Base-by-base conservation (phyloP, 306 rosid genomes). In the Vigna hirtella region DNA sequence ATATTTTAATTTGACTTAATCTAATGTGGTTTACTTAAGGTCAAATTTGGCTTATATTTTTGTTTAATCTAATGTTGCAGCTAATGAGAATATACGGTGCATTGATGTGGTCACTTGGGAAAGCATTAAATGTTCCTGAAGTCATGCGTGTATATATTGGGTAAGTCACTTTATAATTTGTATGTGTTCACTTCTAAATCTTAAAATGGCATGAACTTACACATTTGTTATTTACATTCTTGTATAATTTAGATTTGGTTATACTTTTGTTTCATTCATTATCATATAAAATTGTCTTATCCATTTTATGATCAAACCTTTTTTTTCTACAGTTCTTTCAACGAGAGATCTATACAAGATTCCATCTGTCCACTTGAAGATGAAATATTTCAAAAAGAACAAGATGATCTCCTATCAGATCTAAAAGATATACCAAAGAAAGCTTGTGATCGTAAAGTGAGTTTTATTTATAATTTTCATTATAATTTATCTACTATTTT, bases 41-140 rank as follows among this genome's bases (percentile, higher is more conserved):
- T 15, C 16, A 73, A 76, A 52, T 12, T 10, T 82, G 6, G 69
- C 50, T 2, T 55, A 4, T 45, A 32, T 51, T 74, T 36, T 30
- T 22, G 9, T 63, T 16, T 77, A 9, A 47, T 73, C 22, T 5
- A 55, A 28, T 36, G 22, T 80, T 79, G 82, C 87, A 95, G 98
- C 74, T 95, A 71, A 95, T 95, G 99, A 93, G 98, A 84, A 92
- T 93, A 76, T 93, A 95, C 70, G 98, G 99, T 77, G 99, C 99
- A 52, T 71, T 95, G 55, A 95, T 95, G 99, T 95, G 99, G 98
- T 95, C 99, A n/a, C 97, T 95, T 20, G 99, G 99, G 53, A 95
- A 95, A 72, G 99, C 93, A 50, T 50, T 95, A 38, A 93, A 95
- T 83, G 89, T 91, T 82, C 99, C 99, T 11, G 99, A 95, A 85